Evolutionary conservation across 225 moss, liverwort and hornwort species (phyloP), one percentile per base, ranked within the genome.

Genomic region (Physcomitrium patens): DNA sequence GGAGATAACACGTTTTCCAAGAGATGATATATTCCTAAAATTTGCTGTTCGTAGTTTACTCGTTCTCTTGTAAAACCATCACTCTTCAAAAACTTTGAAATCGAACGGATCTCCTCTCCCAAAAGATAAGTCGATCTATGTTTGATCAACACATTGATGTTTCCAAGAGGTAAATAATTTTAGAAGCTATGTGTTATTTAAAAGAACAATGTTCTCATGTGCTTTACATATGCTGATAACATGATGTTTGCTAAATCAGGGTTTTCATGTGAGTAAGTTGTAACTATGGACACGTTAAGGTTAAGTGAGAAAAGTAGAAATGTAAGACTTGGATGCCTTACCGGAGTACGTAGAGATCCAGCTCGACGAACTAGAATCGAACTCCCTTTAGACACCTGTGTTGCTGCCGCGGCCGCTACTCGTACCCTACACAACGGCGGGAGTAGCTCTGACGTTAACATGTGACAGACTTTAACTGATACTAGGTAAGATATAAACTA

Each of bases 341-440:
- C 87, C 78, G 84, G 81, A 77, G 59, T 67, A 8, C 75, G 74
- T 51, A 75, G 60, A 56, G 75, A 71, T 64, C 74, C 87, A 71
- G 60, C 71, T n/a, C 81, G 74, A 3, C 87, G 87, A 67, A 84
- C 60, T 10, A 87, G 46, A 66, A 77, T 79, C n/a, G 76, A 53
- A 56, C 79, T 79, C 41, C 77, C 74, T 67, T 41, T 75, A 28
- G 24, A 42, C 54, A 70, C 52, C 2, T 59, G 59, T 12, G 80
- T 69, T 6, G 78, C 81, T 71, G 84, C 79, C 15, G 76, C 81
- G 1, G 83, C 77, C 19, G 24, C 87, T 68, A 87, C 87, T 62
- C 87, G 74, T 49, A 87, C 81, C 71, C 87, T 87, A 37, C 58
- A 77, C 12, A 50, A 11, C 57, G 52, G 12, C 16, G 26, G 10